Evolutionary conservation across 2,329 filamentous ascomycete genomes (phyloP), one percentile per base, ranked within the genome.

Genomic region (Emericellopsis atlantica): DNA sequence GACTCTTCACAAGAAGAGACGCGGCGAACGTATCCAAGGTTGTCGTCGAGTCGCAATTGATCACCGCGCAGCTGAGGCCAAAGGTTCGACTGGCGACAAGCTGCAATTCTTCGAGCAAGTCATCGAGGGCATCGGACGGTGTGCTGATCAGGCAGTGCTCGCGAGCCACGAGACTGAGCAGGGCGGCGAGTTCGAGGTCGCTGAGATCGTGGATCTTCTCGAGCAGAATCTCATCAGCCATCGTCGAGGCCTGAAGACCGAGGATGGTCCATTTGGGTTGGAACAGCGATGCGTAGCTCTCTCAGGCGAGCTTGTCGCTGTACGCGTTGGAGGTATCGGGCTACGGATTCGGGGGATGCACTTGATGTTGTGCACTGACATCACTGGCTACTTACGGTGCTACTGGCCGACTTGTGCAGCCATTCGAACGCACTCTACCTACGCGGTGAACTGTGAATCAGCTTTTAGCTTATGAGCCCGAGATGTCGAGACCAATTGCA

Each of bases 101-200:
- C 46, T 76, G 72, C 18, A 95, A 66, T 59, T 94, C 87, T 40
- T 76, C 70, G 35, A 80, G 70, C n/a, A 94, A 67, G 48, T 79
- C 72, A 57, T 83, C 70, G 43, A 90, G 62, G 40, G 67, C 64
- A 31, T 74, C 64, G 5, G 65, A 57, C 3, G 79, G 74, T 14
- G 85, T 84, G 60, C 87, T 82, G 54, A 96, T 78, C 51, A 96
- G 79, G 63, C 87, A 95, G 59, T 96, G 89, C 59, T 95, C 84
- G 48, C 81, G 74, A 44, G 81, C 79, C 46, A 88, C 72, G 40
- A 96, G 74, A 55, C 83, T 89, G 39, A 95, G 74, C 33, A 96
- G 71, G 12, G 84, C 66, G 21, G 90, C 92, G 44, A 96, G 76
- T 62, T 95, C 89, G 33, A 95, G 71, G 64, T 95, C 89, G 53